A percentile compares a stretch with the other conserved stretches of the same genome.
These are phyloP conservation scores for Diaporthe humulicola DNA, from an alignment of 2,329 filamentous ascomycete genomes.

Conservation along the genomic window DNA sequence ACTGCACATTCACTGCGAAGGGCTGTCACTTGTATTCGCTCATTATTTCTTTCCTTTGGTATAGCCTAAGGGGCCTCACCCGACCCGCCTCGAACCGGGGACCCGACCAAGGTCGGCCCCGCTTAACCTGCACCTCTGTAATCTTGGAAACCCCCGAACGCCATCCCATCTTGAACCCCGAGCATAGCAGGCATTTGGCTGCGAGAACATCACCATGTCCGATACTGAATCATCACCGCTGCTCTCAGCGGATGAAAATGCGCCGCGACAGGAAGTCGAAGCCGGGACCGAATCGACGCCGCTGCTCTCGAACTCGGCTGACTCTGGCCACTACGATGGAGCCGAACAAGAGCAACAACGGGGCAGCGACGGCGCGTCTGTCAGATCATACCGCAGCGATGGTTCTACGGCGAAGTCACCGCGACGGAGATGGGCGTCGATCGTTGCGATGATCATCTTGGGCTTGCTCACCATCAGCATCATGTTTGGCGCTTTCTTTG, in stretches of 20 bases:
- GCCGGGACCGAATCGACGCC: slow-evolving; percentile 62
- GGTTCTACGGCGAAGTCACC: slow-evolving; percentile 50
- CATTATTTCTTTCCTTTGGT: not conserved
- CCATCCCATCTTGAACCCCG: not conserved
- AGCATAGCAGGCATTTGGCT: slow-evolving; percentile 11
- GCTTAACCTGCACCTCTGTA: slow-evolving; percentile 14
- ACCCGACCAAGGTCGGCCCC: slow-evolving; percentile 30
- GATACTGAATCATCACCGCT: slow-evolving; percentile 61
- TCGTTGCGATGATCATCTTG: slow-evolving; percentile 79
- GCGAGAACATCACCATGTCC: slow-evolving; percentile 52
- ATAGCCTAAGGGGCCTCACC: not conserved
- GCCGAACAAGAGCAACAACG: slow-evolving; percentile 49
- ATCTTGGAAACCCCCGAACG: not conserved
- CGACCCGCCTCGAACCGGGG: slow-evolving; percentile 12
- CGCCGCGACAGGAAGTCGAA: slow-evolving; percentile 44
- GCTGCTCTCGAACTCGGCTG: slow-evolving; percentile 57
- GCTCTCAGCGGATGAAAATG: slow-evolving; percentile 52
- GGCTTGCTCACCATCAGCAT: slow-evolving; percentile 75
- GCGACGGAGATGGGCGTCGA: slow-evolving; percentile 79
- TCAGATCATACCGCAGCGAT: slow-evolving; percentile 45
- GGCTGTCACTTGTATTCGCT: not conserved
- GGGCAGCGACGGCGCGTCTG: slow-evolving; percentile 48
- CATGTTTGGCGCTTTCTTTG: slow-evolving; percentile 83
- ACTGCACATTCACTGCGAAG: not conserved
- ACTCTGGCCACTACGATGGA: slow-evolving; percentile 55